Evolutionary conservation across 495 filamentous ascomycete species (phyloP).

Genomic region (Tuber indicum): DNA sequence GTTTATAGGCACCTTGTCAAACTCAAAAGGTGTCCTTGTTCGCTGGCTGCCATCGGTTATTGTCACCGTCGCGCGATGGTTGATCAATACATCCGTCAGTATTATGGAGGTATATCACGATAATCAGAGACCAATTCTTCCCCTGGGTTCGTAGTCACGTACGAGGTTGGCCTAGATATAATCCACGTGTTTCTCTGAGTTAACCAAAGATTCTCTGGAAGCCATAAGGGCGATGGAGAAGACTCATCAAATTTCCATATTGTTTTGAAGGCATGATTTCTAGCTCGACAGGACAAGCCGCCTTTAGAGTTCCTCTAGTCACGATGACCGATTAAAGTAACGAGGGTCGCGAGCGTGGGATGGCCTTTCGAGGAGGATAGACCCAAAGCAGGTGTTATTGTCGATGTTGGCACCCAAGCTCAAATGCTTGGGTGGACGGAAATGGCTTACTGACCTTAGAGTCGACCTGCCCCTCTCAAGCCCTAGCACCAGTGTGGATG

Average conservation of each 20-base stretch:
- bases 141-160: conserved; percentile 48
- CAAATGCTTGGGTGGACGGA: background rate
- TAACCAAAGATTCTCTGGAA: conserved; percentile 35
- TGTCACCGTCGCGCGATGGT: conserved; percentile 96
- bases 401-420: conserved; percentile 30
- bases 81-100: conserved; percentile 60
- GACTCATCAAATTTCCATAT: conserved; percentile 97
- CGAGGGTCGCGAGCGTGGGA: conserved; percentile 21
- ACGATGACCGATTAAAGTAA: background rate
- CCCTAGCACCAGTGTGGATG: conserved; percentile 8
- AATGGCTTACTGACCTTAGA: background rate
- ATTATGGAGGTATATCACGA: conserved; percentile 8
- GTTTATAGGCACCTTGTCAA: conserved; percentile 69
- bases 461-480: background rate
- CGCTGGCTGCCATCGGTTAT: conserved; percentile 93
- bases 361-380: conserved; percentile 13
- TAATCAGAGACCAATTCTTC: conserved; percentile 14
- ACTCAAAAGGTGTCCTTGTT: conserved; percentile 93
- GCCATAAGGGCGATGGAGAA: conserved; percentile 15
- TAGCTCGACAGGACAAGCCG: background rate
- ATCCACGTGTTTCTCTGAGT: conserved; percentile 56
- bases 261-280: conserved; percentile 74
- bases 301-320: background rate
- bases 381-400: conserved; percentile 18
- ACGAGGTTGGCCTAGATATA: conserved; percentile 83